A percentile compares a stretch with the other conserved stretches of the same genome.
These are phyloP conservation scores for Colletotrichum simmondsii DNA, from an alignment of 2,329 filamentous ascomycete genomes.

Conservation along the genomic window DNA sequence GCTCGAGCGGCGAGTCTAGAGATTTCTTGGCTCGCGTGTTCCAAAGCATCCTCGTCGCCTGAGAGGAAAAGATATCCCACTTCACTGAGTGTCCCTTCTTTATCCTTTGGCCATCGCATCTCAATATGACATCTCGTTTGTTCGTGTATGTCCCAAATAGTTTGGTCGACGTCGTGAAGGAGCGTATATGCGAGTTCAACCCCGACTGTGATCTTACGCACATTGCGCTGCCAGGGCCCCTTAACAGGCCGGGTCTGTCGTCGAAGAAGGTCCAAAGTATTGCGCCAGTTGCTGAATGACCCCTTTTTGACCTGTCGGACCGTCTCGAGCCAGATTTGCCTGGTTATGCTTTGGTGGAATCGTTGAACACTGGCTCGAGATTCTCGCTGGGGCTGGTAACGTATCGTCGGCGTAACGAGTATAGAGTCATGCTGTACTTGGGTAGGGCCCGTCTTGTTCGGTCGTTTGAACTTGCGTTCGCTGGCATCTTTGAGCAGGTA, in stretches of 20 bases:
- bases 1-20: neutral
- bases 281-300: conserved; percentile 51
- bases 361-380: conserved; percentile 34
- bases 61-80: conserved; percentile 16
- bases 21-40: conserved; percentile 22
- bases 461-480: neutral
- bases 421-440: conserved; percentile 37
- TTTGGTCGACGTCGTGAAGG: conserved; percentile 35
- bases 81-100: neutral
- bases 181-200: conserved; percentile 27
- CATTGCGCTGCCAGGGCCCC: conserved; percentile 32
- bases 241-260: conserved; percentile 45
- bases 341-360: conserved; percentile 41
- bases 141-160: conserved; percentile 44
- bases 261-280: conserved; percentile 50
- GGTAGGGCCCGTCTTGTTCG: neutral
- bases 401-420: conserved; percentile 39
- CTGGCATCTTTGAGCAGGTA: neutral
- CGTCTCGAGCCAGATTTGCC: conserved; percentile 49
- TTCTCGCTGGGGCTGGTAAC: conserved; percentile 35
- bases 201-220: conserved; percentile 41
- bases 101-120: conserved; percentile 23
- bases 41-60: conserved; percentile 28
- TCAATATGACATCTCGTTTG: conserved; percentile 37
- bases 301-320: conserved; percentile 43